Percentiles rank a stretch among this genome's conserved stretches.
phyloP scores from a whole-genome alignment of 805 yeast species.

The Candida yuanshanica region DNA sequence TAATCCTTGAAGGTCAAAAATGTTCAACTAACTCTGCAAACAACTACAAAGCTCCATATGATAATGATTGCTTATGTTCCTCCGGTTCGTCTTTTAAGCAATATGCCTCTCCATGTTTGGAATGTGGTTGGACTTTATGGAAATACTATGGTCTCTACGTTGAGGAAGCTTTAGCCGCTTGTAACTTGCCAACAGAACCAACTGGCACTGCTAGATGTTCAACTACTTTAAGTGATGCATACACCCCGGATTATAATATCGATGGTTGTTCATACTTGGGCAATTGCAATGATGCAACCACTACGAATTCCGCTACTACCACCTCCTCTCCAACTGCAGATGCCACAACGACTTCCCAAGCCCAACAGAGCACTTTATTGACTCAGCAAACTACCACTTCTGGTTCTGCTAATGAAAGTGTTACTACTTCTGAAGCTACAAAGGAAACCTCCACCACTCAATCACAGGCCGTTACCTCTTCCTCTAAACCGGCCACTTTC shows the following conservation, averaged over 20 bases:
- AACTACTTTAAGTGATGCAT: conserved; percentile 15
- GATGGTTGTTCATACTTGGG: conserved; percentile 31
- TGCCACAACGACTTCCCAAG: conserved; percentile 9
- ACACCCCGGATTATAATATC: conserved; percentile 12
- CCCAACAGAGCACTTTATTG: too few relatives aligned
- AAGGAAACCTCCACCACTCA: conserved; percentile 1
- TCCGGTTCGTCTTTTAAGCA: conserved; percentile 14
- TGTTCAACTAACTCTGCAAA: conserved; percentile 26
- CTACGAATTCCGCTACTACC: conserved; percentile 7
- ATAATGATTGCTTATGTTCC: conserved; percentile 21
- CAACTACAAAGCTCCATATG: conserved; percentile 18
- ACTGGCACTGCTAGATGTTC: conserved; percentile 19
- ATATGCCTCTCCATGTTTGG: conserved; percentile 26
- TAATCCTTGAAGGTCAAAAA: conserved; percentile 27
- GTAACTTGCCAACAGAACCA: conserved; percentile 25
- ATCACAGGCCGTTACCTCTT: conserved; percentile 2
- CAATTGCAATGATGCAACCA: conserved; percentile 29
- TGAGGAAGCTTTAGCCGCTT: conserved; percentile 23
- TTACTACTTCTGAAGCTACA: conserved; percentile 9
- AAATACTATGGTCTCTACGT: conserved; percentile 27
- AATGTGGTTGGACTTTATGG: conserved; percentile 36
- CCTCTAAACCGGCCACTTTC: too few relatives aligned
- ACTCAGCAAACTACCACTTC: conserved; percentile 7
- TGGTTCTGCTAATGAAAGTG: conserved; percentile 4
- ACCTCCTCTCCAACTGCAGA: conserved; percentile 13